These are phyloP conservation scores for Clohesyomyces aquaticus DNA, from an alignment of 495 filamentous ascomycete species.

Conservation along the genomic window DNA sequence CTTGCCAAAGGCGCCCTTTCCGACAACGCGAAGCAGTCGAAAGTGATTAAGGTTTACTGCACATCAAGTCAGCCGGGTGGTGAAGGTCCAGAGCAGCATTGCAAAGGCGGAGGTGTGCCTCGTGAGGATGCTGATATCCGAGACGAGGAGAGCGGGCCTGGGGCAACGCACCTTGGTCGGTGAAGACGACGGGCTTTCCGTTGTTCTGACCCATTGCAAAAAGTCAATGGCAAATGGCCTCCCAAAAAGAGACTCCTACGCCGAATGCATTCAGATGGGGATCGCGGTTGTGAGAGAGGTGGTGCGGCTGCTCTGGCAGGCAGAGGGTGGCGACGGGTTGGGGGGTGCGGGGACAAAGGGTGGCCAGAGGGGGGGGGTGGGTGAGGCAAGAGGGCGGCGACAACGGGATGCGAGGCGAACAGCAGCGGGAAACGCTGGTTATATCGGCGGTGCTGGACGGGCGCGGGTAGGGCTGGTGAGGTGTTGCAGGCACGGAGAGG, in stretches of 20 bases:
- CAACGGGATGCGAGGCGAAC: not conserved
- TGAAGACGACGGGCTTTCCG: conserved; percentile 89
- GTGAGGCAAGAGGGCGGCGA: conserved; percentile 1
- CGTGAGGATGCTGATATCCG: not conserved
- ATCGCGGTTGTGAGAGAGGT: not conserved
- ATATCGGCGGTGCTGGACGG: conserved; percentile 2
- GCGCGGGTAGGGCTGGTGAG: conserved; percentile 31
- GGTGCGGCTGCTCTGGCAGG: conserved; percentile 14
- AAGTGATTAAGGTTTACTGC: conserved; percentile 98
- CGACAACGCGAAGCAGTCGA: conserved; percentile 89
- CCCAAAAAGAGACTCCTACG: conserved; percentile 1
- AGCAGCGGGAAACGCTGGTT: conserved; percentile 9
- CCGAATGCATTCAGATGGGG: conserved; percentile 32
- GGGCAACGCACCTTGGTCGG: conserved; percentile 79
- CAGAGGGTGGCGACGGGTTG: not conserved
- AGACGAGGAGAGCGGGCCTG: conserved; percentile 9
- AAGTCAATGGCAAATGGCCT: conserved; percentile 23
- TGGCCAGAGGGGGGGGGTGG: conserved; percentile 3
- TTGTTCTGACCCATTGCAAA: conserved; percentile 84
- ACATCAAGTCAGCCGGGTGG: conserved; percentile 1
- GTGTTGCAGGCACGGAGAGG: conserved; percentile 20
- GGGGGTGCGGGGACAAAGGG: conserved; percentile 20
- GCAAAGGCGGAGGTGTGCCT: conserved; percentile 4
- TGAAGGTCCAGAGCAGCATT: no score
- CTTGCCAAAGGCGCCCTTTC: conserved; percentile 97